Base-by-base conservation (phyloP, 805 yeast species). In the Jamesozyma spencerorum region DNA sequence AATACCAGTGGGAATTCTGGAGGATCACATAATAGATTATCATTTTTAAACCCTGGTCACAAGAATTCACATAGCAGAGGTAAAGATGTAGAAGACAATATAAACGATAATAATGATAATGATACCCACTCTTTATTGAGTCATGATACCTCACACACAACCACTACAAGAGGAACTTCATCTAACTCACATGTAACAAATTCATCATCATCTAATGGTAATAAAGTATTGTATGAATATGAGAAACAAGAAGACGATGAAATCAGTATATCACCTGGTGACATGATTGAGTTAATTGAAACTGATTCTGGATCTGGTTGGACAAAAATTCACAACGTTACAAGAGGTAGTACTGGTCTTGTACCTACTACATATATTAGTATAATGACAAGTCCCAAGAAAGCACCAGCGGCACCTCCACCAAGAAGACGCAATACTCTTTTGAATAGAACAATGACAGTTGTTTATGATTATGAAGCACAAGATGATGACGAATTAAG, bases 281-380 rank as follows among this genome's bases (percentile, higher is more conserved):
- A 83, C 24, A 53, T 58, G 1, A 62, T 88, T 31, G 64, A 64
- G 3, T 70, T 90, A 3, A 40, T 79, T 0, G 78, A 74, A 37
- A 64, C 65, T 1, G 97, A 92, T 57, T 88, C 85, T 47, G 97
- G 96, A 0, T 77, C 85, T 14, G 98, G 98, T 0, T 90, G 98
- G 98, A 82, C 94, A 2, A 63, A 66, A 49, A 76, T 87, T 8
- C 50, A 50, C n/a, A 66, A 69, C n/a, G 47, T 65, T 2, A 54
- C 58, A 18, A 72, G 72, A 4, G 76, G 75, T 0, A 65, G 64
- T 32, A 31, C 31, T 5, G 98, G 98, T 0, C 68, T 88, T 31
- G 96, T 88, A 3, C 98, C 98, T 2, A 77, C 94, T 0, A 64
- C 83, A 0, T 90, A 90, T 56, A 60, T 88, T 5, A 78, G 79